These are phyloP conservation scores for Chaetomium cochliodes DNA, from an alignment of 495 filamentous ascomycete species.

Conservation along the genomic window DNA sequence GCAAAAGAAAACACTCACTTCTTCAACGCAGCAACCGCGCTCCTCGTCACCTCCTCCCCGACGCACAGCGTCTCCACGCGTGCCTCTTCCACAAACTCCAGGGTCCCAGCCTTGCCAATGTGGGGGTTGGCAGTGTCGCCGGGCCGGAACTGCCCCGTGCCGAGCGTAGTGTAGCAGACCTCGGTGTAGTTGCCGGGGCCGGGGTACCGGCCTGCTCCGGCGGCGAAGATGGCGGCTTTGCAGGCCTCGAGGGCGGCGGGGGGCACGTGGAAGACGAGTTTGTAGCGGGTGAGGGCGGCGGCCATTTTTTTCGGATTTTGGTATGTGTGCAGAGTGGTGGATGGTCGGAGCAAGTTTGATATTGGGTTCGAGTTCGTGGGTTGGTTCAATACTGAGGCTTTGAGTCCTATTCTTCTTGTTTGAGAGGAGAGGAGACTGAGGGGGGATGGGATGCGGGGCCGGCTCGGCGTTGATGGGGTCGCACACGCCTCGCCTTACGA, in stretches of 20 bases:
- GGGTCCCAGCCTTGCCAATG: slow-evolving; percentile 51
- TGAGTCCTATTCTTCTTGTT: no score
- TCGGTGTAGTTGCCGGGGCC: slow-evolving; percentile 60
- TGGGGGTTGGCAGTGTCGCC: slow-evolving; percentile 56
- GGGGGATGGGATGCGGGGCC: no score
- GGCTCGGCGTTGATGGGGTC: no score
- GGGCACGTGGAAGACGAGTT: slow-evolving; percentile 60
- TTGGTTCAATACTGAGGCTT: neutral
- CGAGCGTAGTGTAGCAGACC: slow-evolving; percentile 55
- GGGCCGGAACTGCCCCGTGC: slow-evolving; percentile 57
- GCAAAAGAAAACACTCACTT: slow-evolving; percentile 36
- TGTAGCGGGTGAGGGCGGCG: slow-evolving; percentile 27
- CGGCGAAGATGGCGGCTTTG: slow-evolving; percentile 62
- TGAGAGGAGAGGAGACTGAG: no score
- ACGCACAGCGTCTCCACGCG: slow-evolving; percentile 56
- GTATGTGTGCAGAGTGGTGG: neutral
- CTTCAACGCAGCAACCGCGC: slow-evolving; percentile 60
- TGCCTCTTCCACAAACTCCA: slow-evolving; percentile 53
- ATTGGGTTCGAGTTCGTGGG: neutral
- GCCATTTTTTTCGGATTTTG: slow-evolving; percentile 12
- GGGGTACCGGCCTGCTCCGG: slow-evolving; percentile 62
- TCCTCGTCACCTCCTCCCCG: slow-evolving; percentile 42
- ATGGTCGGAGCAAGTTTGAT: no score
- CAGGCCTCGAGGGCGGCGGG: slow-evolving; percentile 45
- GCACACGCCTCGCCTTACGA: no score